These are phyloP conservation scores for Phytophthora pluvialis DNA, from an alignment of 352 stramenopile genomes.

Conservation along the genomic window DNA sequence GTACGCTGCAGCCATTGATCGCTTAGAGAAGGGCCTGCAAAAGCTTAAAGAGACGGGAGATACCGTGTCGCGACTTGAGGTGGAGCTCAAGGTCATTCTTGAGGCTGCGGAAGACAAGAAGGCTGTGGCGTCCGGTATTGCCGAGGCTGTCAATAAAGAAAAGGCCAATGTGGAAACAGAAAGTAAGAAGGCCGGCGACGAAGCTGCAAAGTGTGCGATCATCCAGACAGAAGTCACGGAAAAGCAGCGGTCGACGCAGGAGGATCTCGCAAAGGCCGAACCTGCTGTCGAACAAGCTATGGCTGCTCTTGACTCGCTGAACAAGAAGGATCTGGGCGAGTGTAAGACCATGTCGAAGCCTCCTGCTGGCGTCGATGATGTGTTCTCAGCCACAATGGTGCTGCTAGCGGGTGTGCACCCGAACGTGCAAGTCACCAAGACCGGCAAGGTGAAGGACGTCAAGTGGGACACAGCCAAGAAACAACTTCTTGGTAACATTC, in stretches of 20 bases:
- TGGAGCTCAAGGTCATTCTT: constrained; percentile 95
- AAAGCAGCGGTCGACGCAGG: constrained; percentile 89
- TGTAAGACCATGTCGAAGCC: constrained; percentile 98
- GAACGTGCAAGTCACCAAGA: constrained; percentile 94
- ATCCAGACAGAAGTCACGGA: constrained; percentile 94
- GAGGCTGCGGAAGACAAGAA: constrained; percentile 97
- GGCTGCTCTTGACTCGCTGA: constrained; percentile 95
- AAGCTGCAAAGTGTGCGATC: constrained; percentile 93
- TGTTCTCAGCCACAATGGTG: constrained; percentile 95
- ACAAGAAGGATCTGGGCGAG: constrained; percentile 96
- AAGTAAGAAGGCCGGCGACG: constrained; percentile 93
- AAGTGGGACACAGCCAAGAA: constrained; percentile 97
- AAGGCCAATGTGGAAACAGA: constrained; percentile 96
- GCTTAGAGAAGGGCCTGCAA: constrained; percentile 92
- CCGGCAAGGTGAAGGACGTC: constrained; percentile 95
- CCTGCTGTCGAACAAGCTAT: constrained; percentile 96
- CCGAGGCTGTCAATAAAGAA: constrained; percentile 95
- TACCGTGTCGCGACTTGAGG: constrained; percentile 92
- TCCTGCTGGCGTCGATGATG: constrained; percentile 93
- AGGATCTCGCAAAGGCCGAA: constrained; percentile 95
- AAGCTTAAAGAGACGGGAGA: constrained; percentile 95
- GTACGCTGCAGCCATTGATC: constrained; percentile 89
- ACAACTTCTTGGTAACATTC: constrained; percentile 94
- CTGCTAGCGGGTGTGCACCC: constrained; percentile 95
- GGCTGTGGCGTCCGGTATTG: constrained; percentile 92